Conservation (phyloP, 2,329 filamentous ascomycete genomes). For the Colletotrichum eremochloae region DNA sequence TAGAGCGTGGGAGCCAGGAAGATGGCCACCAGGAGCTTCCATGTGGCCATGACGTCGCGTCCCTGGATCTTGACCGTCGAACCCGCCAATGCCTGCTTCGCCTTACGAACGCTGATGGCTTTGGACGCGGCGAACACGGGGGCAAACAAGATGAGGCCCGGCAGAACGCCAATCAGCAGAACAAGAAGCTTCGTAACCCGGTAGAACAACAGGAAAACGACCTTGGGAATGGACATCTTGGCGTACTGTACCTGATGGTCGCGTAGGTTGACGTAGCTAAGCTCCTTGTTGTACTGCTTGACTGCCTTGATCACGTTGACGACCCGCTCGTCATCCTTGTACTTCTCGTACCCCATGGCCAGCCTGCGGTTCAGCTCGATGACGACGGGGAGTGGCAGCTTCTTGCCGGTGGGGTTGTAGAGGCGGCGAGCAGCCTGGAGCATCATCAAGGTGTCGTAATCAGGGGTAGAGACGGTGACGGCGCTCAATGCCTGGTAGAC, state of each 20-base stretch:
- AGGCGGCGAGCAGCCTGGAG: constrained; percentile 94
- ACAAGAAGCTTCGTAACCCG: constrained; percentile 82
- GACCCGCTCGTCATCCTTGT: constrained; percentile 91
- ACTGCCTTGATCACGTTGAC: constrained; percentile 80
- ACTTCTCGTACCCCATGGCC: constrained; percentile 90
- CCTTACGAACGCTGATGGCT: constrained; percentile 84
- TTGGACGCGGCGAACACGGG: constrained; percentile 90
- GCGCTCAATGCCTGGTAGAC: constrained; percentile 87
- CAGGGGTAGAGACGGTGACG: constrained; percentile 91
- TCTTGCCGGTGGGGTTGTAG: constrained; percentile 95
- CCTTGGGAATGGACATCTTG: constrained; percentile 81
- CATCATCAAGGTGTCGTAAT: constrained; percentile 97
- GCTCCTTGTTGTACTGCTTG: constrained; percentile 86
- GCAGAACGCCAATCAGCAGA: constrained; percentile 84
- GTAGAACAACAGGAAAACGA: constrained; percentile 83
- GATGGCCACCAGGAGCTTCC: constrained; percentile 92
- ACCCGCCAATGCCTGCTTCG: constrained; percentile 84
- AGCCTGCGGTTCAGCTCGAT: constrained; percentile 94
- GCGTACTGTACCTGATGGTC: constrained; percentile 97
- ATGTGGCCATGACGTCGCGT: constrained; percentile 91
- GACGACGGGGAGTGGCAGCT: constrained; percentile 90
- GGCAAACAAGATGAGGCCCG: constrained; percentile 87
- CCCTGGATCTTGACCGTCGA: constrained; percentile 91
- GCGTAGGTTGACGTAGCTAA: constrained; percentile 86
- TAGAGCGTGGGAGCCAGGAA: constrained; percentile 87